Conservation (phyloP, 1,284 basidiomycete genomes). For the Takashimella koratensis region DNA sequence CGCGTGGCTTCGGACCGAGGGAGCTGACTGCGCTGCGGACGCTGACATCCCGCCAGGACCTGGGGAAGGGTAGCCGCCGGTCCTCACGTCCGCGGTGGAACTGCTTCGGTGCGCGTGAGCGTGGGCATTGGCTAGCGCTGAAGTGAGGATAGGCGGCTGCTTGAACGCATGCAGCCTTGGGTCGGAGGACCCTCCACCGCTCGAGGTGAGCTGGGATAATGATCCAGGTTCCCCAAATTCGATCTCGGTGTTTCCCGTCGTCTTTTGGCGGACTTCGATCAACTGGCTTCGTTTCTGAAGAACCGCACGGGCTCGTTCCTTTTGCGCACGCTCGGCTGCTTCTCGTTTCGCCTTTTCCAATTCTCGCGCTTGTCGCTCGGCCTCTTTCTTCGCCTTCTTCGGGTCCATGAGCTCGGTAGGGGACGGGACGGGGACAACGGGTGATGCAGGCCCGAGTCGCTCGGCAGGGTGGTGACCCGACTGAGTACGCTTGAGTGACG, state of each 20-base stretch:
- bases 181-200: not conserved
- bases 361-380: conserved; percentile 75
- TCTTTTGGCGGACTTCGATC: conserved; percentile 54
- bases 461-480: conserved; percentile 66
- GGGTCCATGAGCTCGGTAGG: conserved; percentile 55
- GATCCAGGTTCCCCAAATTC: conserved; percentile 12
- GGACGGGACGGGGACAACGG: conserved; percentile 41
- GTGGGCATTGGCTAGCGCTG: not conserved
- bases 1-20: not conserved
- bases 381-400: conserved; percentile 87
- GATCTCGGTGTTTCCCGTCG: conserved; percentile 35
- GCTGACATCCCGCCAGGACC: not conserved
- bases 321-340: conserved; percentile 60
- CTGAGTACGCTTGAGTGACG: conserved; percentile 76
- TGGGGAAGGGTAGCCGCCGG: not conserved
- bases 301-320: conserved; percentile 88
- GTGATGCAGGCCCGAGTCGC: conserved; percentile 56
- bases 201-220: not conserved
- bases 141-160: not conserved
- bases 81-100: not conserved
- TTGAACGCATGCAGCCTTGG: not conserved
- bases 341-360: conserved; percentile 82
- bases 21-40: not conserved
- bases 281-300: conserved; percentile 85
- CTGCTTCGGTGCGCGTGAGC: not conserved